Evolutionary conservation across 495 filamentous ascomycete genomes (phyloP).

Genomic region (Hyaloscypha variabilis): DNA sequence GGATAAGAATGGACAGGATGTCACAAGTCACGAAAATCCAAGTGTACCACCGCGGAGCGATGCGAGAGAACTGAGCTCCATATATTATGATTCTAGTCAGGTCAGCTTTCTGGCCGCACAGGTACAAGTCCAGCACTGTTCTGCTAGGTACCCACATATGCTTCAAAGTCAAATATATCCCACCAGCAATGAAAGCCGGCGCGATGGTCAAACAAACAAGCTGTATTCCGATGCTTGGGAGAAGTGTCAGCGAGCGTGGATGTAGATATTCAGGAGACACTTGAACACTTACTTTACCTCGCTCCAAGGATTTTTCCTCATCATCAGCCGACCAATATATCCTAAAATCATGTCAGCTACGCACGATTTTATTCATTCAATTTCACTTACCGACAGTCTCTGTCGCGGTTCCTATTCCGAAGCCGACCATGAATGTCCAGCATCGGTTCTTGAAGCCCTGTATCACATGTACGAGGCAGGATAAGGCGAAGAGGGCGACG

Average conservation of each 20-base stretch:
- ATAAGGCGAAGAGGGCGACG: conserved; percentile 28
- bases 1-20: conserved; percentile 60
- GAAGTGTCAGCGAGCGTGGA: conserved; percentile 37
- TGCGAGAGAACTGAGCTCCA: conserved; percentile 61
- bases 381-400: conserved; percentile 42
- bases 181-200: conserved; percentile 61
- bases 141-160: conserved; percentile 40
- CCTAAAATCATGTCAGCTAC: conserved; percentile 27
- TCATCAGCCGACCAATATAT: conserved; percentile 39
- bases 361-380: too few relatives aligned
- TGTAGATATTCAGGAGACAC: not conserved
- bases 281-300: not conserved
- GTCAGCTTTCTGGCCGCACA: not conserved
- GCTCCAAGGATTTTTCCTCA: conserved; percentile 11
- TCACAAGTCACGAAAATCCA: conserved; percentile 58
- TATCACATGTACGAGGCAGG: conserved; percentile 18
- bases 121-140: too few relatives aligned
- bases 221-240: conserved; percentile 49
- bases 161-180: conserved; percentile 58
- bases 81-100: conserved; percentile 52
- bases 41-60: conserved; percentile 55
- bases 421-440: conserved; percentile 37
- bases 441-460: conserved; percentile 2
- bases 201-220: conserved; percentile 62
- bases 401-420: conserved; percentile 38